Evolutionary conservation across 176 grass and related monocot species (phyloP).

Genomic region (Bolboschoenus planiculmis): DNA sequence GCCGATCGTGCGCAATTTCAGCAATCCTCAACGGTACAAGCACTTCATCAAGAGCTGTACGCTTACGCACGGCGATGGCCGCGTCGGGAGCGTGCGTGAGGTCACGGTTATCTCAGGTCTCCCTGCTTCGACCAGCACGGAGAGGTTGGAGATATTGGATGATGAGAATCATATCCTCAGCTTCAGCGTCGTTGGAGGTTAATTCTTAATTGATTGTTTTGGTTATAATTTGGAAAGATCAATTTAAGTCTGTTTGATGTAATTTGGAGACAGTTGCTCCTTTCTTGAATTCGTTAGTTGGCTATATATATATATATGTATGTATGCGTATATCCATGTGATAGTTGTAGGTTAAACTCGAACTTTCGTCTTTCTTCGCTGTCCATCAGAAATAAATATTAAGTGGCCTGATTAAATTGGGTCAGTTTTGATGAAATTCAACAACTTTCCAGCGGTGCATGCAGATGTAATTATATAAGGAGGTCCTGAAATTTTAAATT

Average conservation of each 20-base stretch:
- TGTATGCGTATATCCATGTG: background rate
- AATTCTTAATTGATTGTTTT: background rate
- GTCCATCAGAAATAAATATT: background rate
- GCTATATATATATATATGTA: too few relatives aligned
- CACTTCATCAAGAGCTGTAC: slow-evolving; percentile 89
- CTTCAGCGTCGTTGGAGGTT: slow-evolving; percentile 80
- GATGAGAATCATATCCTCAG: slow-evolving; percentile 76
- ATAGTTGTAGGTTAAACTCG: background rate
- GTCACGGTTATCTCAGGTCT: slow-evolving; percentile 81
- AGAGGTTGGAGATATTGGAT: slow-evolving; percentile 95
- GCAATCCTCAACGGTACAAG: slow-evolving; percentile 75
- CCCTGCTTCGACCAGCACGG: slow-evolving; percentile 78
- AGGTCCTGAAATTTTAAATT: background rate
- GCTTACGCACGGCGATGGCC: slow-evolving; percentile 50
- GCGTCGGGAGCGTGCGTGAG: slow-evolving; percentile 83
- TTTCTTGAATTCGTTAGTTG: background rate
- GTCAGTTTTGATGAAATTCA: background rate
- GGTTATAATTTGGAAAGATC: background rate
- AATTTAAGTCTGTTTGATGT: background rate
- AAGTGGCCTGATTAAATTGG: background rate
- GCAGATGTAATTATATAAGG: background rate
- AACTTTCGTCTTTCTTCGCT: background rate
- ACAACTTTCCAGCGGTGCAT: background rate
- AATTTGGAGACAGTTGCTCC: background rate
- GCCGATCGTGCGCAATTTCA: slow-evolving; percentile 77